Evolutionary conservation across 75 land plant species (phyloP).

Genomic region (Sequoiadendron giganteum): DNA sequence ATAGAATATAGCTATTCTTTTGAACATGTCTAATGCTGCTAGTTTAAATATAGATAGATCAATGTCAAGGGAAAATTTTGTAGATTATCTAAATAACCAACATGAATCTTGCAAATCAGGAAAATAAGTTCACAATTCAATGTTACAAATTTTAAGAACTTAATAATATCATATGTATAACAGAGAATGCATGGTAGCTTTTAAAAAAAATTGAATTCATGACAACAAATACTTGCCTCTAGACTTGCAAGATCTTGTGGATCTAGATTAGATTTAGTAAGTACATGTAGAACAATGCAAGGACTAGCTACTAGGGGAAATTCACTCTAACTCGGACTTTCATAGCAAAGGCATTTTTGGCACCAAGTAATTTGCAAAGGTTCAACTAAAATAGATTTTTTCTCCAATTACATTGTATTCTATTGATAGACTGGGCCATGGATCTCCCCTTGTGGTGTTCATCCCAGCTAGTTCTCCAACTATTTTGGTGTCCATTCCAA

Average conservation of each 20-base stretch:
- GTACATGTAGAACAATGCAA: constrained; percentile 80
- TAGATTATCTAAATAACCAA: constrained; percentile 71
- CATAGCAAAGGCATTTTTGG: constrained; percentile 55
- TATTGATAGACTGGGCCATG: constrained; percentile 16
- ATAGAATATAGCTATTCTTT: constrained; percentile 67
- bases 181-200: neutral
- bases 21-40: constrained; percentile 85
- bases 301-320: constrained; percentile 74
- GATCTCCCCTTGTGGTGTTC: constrained; percentile 53
- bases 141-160: constrained; percentile 31
- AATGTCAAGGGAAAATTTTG: constrained; percentile 68
- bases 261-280: constrained; percentile 67
- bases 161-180: neutral
- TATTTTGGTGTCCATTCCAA: neutral
- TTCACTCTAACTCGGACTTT: constrained; percentile 67
- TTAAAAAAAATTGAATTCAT: neutral
- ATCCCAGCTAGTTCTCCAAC: constrained; percentile 9
- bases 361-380: constrained; percentile 37
- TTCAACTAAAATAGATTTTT: constrained; percentile 16
- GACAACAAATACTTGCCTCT: constrained; percentile 57
- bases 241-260: constrained; percentile 84
- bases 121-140: constrained; percentile 23
- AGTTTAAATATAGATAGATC: constrained; percentile 74
- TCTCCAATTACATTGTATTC: constrained; percentile 32
- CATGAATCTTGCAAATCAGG: constrained; percentile 64